These are phyloP conservation scores for Colletotrichum sp. DNA, from an alignment of 2,329 filamentous ascomycete genomes.

Conservation along the genomic window DNA sequence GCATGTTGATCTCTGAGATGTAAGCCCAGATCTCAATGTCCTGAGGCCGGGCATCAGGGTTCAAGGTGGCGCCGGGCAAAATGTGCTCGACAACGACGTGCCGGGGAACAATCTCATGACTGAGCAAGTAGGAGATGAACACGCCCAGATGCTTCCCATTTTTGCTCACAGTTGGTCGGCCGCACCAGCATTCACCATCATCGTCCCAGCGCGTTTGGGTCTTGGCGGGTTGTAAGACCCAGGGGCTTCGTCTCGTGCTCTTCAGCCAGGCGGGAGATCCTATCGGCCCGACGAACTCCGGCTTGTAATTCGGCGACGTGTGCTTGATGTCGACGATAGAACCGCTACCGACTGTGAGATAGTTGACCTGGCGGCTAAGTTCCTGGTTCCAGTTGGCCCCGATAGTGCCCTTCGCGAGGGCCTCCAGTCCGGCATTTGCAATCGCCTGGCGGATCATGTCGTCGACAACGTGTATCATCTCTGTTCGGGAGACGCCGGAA, in stretches of 20 bases:
- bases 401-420: constrained; percentile 52
- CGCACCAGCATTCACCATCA: constrained; percentile 88
- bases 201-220: constrained; percentile 78
- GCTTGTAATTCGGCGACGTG: constrained; percentile 64
- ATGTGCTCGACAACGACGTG: constrained; percentile 79
- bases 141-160: constrained; percentile 57
- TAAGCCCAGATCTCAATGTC: constrained; percentile 74
- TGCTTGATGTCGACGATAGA: constrained; percentile 65
- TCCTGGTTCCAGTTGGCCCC: constrained; percentile 46
- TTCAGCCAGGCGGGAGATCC: constrained; percentile 14
- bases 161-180: constrained; percentile 47
- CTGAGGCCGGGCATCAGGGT: constrained; percentile 66
- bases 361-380: constrained; percentile 70
- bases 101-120: constrained; percentile 65
- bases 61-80: constrained; percentile 62
- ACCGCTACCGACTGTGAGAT: constrained; percentile 70
- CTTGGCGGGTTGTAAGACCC: constrained; percentile 43
- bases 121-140: constrained; percentile 68
- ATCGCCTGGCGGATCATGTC: constrained; percentile 48
- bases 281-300: constrained; percentile 28
- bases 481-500: constrained; percentile 39
- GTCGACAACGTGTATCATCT: constrained; percentile 47
- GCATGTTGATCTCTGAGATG: constrained; percentile 52
- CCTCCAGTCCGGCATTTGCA: constrained; percentile 50
- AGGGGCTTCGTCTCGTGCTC: not conserved